Evolutionary conservation across 2,329 filamentous ascomycete genomes (phyloP).

Genomic region (Fusarium poae): DNA sequence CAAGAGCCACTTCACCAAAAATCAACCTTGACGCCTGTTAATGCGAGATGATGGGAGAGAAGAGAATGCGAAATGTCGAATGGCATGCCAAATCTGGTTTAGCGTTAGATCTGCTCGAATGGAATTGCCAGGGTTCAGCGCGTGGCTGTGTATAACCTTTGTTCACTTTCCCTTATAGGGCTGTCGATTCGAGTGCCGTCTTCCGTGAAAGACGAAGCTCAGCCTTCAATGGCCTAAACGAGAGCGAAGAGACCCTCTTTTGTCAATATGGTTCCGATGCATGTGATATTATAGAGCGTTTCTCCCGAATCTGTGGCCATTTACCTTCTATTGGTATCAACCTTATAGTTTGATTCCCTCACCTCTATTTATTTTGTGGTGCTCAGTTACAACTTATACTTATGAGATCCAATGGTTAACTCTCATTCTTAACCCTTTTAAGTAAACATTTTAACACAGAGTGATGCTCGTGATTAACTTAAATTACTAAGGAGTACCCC

Average conservation of each 20-base stretch:
- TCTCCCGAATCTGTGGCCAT: not conserved
- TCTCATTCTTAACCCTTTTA: not conserved
- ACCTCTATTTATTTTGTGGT: not conserved
- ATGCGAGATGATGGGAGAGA: slow-evolving; percentile 3
- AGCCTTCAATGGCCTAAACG: slow-evolving; percentile 5
- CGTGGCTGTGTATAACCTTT: slow-evolving; percentile 24
- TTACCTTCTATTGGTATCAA: not conserved
- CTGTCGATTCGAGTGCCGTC: slow-evolving; percentile 31
- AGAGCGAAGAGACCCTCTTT: slow-evolving; percentile 1
- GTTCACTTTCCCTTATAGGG: slow-evolving; percentile 32
- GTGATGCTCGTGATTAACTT: not conserved
- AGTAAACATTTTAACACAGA: not conserved
- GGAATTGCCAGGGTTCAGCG: slow-evolving; percentile 1
- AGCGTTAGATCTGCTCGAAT: slow-evolving; percentile 20
- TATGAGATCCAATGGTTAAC: not conserved
- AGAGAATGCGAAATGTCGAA: slow-evolving; percentile 29
- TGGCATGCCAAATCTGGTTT: slow-evolving; percentile 25
- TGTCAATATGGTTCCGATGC: not conserved
- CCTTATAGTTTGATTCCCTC: not conserved
- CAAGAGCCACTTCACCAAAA: not conserved
- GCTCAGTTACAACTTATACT: not conserved
- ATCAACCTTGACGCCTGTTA: slow-evolving; percentile 3
- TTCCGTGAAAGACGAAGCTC: slow-evolving; percentile 10
- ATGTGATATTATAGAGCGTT: slow-evolving; percentile 1
- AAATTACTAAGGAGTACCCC: not conserved